Evolutionary conservation across 257 asterid species (phyloP).

Genomic region (Buddleja alternifolia): DNA sequence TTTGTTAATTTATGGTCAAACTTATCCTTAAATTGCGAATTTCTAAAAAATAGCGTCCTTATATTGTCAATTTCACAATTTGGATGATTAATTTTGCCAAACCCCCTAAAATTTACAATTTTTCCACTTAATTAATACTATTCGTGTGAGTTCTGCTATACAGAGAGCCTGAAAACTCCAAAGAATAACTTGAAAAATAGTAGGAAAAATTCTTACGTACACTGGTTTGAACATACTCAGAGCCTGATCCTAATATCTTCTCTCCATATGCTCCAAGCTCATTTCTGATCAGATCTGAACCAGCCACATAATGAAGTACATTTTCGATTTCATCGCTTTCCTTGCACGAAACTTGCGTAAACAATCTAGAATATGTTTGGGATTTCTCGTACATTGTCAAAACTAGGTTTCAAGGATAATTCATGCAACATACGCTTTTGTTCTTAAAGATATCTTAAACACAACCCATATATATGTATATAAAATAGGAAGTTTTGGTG

Average conservation of each 20-base stretch:
- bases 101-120: too few relatives aligned
- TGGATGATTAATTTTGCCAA: too few relatives aligned
- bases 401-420: not conserved
- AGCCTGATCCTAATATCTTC: constrained; percentile 32
- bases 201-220: constrained; percentile 7
- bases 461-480: too few relatives aligned
- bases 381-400: constrained; percentile 21
- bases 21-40: too few relatives aligned
- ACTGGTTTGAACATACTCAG: constrained; percentile 30
- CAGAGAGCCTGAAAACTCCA: too few relatives aligned
- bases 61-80: too few relatives aligned
- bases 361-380: not conserved
- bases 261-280: constrained; percentile 31
- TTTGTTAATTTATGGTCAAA: too few relatives aligned
- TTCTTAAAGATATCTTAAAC: too few relatives aligned
- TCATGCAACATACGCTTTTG: not conserved
- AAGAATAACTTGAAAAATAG: not conserved
- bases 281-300: constrained; percentile 30
- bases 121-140: too few relatives aligned
- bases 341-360: constrained; percentile 27
- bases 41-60: too few relatives aligned
- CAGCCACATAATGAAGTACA: constrained; percentile 8
- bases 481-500: not conserved
- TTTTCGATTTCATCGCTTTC: constrained; percentile 14
- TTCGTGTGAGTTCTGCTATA: too few relatives aligned